Evolutionary conservation across 75 land plant species (phyloP).

Genomic region (Pinus taeda): DNA sequence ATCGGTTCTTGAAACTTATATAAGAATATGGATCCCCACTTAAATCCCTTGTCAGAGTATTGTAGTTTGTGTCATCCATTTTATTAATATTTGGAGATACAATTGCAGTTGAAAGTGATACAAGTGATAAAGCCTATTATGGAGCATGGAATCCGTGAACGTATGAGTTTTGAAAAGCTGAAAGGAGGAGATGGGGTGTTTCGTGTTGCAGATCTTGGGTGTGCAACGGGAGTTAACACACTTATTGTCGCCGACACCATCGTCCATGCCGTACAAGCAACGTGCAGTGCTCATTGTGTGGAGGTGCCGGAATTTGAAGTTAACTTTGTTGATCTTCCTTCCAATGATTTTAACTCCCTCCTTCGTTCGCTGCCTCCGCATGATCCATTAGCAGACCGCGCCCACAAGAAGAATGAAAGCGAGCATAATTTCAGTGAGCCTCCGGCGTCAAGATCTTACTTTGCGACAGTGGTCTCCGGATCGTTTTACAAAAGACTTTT

Average conservation of each 20-base stretch:
- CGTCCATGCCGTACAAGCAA: neutral
- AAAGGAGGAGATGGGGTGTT: neutral
- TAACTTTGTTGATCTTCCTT: conserved; percentile 22
- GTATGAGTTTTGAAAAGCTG: neutral
- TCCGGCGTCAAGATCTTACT: neutral
- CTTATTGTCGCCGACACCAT: neutral
- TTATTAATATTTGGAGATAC: no score
- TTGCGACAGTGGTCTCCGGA: neutral
- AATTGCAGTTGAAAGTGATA: conserved; percentile 3
- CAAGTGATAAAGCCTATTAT: conserved; percentile 2
- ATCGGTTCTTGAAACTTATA: no score
- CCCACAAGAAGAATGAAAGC: neutral
- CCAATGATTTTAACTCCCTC: conserved; percentile 73
- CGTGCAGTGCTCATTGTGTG: neutral
- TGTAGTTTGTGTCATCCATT: no score
- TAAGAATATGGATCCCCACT: no score
- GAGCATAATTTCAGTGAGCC: conserved; percentile 1
- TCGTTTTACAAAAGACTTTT: neutral
- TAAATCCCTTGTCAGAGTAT: no score
- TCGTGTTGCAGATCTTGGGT: conserved; percentile 25
- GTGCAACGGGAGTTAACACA: neutral
- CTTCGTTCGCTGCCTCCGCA: conserved; percentile 59
- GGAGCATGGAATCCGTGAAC: conserved; percentile 2
- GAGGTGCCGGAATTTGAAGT: neutral
- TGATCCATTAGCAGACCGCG: neutral